Percentiles rank a stretch among this genome's conserved stretches.
phyloP scores from a whole-genome alignment of 2,329 filamentous ascomycete genomes.

The Neurospora crassa region DNA sequence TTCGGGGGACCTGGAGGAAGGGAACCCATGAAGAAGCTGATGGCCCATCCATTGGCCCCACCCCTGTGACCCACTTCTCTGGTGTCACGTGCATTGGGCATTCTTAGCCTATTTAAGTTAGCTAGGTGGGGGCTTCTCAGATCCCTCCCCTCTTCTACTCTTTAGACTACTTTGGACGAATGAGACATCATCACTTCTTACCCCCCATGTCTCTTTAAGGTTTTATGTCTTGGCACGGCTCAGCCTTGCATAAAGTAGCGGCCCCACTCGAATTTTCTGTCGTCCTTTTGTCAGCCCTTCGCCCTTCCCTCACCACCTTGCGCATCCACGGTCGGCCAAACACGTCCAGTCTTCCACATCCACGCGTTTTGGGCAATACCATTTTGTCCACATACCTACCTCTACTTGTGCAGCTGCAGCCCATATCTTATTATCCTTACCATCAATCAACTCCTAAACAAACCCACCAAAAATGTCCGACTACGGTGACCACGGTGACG shows the following conservation, averaged over 20 bases:
- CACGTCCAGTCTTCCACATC: background rate
- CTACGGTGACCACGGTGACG: slow-evolving; percentile 58
- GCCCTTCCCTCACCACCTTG: background rate
- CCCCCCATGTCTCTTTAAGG: background rate
- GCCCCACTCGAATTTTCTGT: slow-evolving; percentile 17
- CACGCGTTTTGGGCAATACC: background rate
- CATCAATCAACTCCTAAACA: background rate
- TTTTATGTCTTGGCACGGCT: background rate
- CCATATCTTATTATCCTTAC: background rate
- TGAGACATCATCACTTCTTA: too few relatives aligned
- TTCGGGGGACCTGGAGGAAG: background rate
- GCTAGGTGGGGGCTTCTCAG: too few relatives aligned
- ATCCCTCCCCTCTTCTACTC: too few relatives aligned
- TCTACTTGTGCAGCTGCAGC: background rate
- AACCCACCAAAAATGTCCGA: slow-evolving; percentile 52
- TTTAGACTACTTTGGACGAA: too few relatives aligned
- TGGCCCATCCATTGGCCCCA: background rate
- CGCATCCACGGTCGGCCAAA: background rate
- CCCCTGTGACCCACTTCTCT: background rate
- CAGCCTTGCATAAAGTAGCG: background rate
- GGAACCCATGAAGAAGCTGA: too few relatives aligned
- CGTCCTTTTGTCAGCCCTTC: slow-evolving; percentile 6
- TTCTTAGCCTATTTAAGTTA: too few relatives aligned
- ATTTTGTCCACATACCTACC: background rate
- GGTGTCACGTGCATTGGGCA: too few relatives aligned